Evolutionary conservation across 164 flowering plant genomes (phyloP).

Genomic region (Chloranthus sessilifolius): DNA sequence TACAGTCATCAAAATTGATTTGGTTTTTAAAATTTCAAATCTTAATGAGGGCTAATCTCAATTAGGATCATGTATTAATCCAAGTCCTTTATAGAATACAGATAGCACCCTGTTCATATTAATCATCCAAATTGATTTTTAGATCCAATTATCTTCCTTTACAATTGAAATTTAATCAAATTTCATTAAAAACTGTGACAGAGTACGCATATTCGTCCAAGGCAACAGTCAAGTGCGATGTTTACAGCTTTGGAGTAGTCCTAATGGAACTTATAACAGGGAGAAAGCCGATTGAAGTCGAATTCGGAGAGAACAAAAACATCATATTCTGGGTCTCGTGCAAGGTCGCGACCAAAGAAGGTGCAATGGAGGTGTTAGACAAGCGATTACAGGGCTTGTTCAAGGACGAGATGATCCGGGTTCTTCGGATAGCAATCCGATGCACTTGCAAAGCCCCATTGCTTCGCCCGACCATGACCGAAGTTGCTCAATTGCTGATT

Average conservation of each 20-base stretch:
- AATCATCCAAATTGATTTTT: too few species aligned
- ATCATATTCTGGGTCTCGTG: conserved; percentile 78
- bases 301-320: conserved; percentile 89
- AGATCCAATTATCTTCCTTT: too few species aligned
- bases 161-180: neutral
- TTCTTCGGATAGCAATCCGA: conserved; percentile 65
- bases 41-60: too few species aligned
- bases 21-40: too few species aligned
- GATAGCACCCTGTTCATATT: too few species aligned
- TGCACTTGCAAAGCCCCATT: conserved; percentile 60
- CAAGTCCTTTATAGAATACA: too few species aligned
- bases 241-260: conserved; percentile 91
- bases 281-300: conserved; percentile 81
- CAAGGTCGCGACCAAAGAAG: conserved; percentile 74
- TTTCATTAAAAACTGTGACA: conserved; percentile 29
- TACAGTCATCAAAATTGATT: too few species aligned
- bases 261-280: conserved; percentile 90
- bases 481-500: conserved; percentile 68
- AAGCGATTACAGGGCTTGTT: conserved; percentile 47
- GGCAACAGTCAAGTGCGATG: conserved; percentile 91
- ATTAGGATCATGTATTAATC: too few species aligned
- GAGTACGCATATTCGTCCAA: conserved; percentile 86
- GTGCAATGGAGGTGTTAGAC: conserved; percentile 67
- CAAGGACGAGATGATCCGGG: conserved; percentile 77
- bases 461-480: conserved; percentile 86